Evolutionary conservation across 1,284 basidiomycete genomes (phyloP).

Genomic region (Puccinia coronata): DNA sequence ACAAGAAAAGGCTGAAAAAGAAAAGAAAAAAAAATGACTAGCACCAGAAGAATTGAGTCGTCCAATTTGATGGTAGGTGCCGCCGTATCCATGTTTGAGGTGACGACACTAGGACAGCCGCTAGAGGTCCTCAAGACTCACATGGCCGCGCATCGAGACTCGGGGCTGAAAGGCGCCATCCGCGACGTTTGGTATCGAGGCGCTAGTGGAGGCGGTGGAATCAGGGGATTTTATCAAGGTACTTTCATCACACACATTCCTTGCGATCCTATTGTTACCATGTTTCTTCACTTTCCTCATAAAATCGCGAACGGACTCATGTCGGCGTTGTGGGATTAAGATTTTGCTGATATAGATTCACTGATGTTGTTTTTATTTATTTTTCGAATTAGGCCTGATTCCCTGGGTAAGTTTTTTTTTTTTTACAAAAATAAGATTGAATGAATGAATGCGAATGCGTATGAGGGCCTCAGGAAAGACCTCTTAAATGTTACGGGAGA

Average conservation of each 20-base stretch:
- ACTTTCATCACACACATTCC: background rate
- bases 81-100: conserved; percentile 45
- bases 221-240: conserved; percentile 49
- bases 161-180: conserved; percentile 18
- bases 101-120: conserved; percentile 42
- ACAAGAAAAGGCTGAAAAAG: no score
- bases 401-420: conserved; percentile 36
- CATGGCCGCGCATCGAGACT: conserved; percentile 49
- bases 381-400: conserved; percentile 34
- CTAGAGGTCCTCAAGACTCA: conserved; percentile 48
- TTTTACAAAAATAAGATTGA: background rate
- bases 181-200: conserved; percentile 37
- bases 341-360: no score
- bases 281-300: background rate
- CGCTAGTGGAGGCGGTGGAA: conserved; percentile 26
- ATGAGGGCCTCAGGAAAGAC: background rate
- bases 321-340: no score
- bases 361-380: background rate
- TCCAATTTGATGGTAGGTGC: conserved; percentile 46
- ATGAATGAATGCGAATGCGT: background rate
- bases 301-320: no score
- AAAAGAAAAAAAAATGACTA: background rate
- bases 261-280: no score
- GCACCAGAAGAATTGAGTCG: conserved; percentile 36
- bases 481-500: background rate